Evolutionary conservation across 148 eudicot genomes (phyloP), one percentile per base, ranked within the genome.

Genomic region (Mesembryanthemum crystallinum): DNA sequence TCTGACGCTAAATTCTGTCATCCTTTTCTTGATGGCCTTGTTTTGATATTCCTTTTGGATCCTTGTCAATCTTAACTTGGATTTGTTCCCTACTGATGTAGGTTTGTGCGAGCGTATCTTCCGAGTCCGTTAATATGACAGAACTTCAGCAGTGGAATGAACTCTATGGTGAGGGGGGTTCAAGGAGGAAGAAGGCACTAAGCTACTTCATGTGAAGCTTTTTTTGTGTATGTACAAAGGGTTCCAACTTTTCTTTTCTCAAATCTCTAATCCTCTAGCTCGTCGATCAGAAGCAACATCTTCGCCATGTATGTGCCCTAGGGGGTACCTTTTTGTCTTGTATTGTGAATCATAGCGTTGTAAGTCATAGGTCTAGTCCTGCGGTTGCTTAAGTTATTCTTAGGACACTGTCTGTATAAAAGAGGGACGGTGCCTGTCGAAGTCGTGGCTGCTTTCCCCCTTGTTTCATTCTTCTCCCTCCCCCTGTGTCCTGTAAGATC

Each of bases 111-210:
- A 91, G 96, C 68, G 96, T 91, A 23, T 91, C 98, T 52, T 87
- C 96, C 0, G 98, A 95, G 82, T 92, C 97, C 7, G 79, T 71
- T 52, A 95, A 95, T 86, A 92, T 92, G 96, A 92, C 86, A 4
- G 94, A 92, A 86, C 98, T 95, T 76, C 86, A 82, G 66, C 97
- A 92, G 49, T 95, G 98, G 98, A 95, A 92, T 68, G 98, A 95
- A 65, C 89, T 89, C 7, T 95, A 95, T 24, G 98, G 98, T 23
- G 98, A 95, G 77, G 98, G 98, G 23, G 97, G 97, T 17, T 95
- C 98, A 3, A 78, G 98, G 75, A 88, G 83, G 86, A 95, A 89
- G 87, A 86, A 73, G 76, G 77, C 96, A 47, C 91, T 90, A 45
- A 92, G 96, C 78, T 95, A 95, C 82, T 95, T 95, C 87, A 90